Base-by-base conservation (phyloP, 768 basidiomycete genomes). In the Kwoniella bestiolae region DNA sequence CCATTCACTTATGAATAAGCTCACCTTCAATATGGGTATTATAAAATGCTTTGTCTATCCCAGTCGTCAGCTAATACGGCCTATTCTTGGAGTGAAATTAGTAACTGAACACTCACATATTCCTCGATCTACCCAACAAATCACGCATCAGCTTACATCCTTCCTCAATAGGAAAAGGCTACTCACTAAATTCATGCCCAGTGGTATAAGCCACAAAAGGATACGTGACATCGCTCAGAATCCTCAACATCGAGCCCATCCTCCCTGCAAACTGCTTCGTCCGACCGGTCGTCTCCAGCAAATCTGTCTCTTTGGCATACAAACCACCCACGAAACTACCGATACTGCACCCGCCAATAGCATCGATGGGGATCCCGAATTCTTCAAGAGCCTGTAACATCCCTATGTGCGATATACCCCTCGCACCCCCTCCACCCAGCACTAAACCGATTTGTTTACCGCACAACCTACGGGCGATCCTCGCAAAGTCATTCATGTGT, bases 371-470 rank as follows among this genome's bases (percentile, higher is more conserved):
- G 58, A 98, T 90, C 3, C 90, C 89, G 58, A 87, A 88, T 76
- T 99, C 96, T 73, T 94, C 91, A 68, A 98, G 78, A 2, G 94
- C 95, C 47, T 90, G 89, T 60, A 99, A 86, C 66, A 94, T 86
- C n/a, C 96, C 96, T 49, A 91, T 81, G 77, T 91, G 90, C 0
- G 88, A 86, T 47, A 90, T 84, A n/a, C 90, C 96, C 45, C 96
- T 86, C 16, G 94, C 96, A 18, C 96, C 96, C n/a, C 96, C 96
- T 5, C 96, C 96, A 21, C 96, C 96, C 1, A 99, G 86, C 6
- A 98, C 94, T 47, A 99, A 83, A 1, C 94, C 96, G 64, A 98
- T 90, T 7, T 91, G 92, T 73, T 89, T 91, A 14, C 94, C 96
- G 75, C 94, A 96, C 38, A 98, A 86, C 55, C 94, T 83, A 61